These are phyloP conservation scores for Cladosporium sp. DNA, from an alignment of 2,329 filamentous ascomycete species.

Conservation along the genomic window DNA sequence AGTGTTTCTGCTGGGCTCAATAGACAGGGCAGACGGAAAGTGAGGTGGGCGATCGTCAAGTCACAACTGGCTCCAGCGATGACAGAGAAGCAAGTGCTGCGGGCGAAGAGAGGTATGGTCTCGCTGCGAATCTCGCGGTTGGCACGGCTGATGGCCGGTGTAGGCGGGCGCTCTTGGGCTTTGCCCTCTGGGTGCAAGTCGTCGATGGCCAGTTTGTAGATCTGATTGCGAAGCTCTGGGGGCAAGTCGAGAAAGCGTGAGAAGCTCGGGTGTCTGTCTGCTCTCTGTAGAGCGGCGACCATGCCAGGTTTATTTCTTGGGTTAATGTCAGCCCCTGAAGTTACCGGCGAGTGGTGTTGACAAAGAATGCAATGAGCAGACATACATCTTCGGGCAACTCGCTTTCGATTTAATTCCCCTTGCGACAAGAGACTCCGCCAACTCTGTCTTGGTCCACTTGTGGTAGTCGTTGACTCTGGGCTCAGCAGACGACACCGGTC, in stretches of 20 bases:
- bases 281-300: background rate
- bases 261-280: background rate
- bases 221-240: slow-evolving; percentile 9
- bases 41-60: too few species aligned
- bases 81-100: background rate
- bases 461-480: background rate
- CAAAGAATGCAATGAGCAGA: too few species aligned
- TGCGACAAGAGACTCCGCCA: background rate
- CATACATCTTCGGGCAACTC: background rate
- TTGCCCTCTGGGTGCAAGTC: background rate
- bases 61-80: too few species aligned
- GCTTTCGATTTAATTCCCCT: background rate
- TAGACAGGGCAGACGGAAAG: too few species aligned
- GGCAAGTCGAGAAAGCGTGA: slow-evolving; percentile 5
- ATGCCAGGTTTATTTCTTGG: background rate
- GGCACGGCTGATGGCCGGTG: background rate
- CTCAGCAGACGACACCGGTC: background rate
- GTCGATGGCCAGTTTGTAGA: slow-evolving; percentile 2
- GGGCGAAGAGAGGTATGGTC: slow-evolving; percentile 4
- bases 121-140: background rate
- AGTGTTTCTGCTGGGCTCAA: too few species aligned
- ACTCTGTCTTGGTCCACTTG: background rate
- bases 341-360: too few species aligned
- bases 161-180: background rate
- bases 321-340: background rate